phyloP scores from a whole-genome alignment of 1,284 basidiomycete species.

The Volvariella surrecta region DNA sequence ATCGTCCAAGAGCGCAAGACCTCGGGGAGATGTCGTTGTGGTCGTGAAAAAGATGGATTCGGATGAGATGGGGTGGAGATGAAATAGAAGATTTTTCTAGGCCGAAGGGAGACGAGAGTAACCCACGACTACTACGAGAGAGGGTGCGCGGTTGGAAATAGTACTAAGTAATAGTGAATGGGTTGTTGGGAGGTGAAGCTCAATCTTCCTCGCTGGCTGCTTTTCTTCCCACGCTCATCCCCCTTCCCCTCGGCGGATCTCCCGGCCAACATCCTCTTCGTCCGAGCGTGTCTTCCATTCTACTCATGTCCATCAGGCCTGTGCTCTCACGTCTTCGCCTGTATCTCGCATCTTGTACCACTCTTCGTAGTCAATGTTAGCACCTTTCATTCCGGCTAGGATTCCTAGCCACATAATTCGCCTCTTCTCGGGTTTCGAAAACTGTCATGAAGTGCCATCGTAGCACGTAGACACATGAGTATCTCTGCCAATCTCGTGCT shows the following conservation, averaged over 20 bases:
- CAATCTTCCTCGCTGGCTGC: conserved; percentile 20
- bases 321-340: no score
- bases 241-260: conserved; percentile 10
- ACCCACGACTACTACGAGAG: conserved; percentile 32
- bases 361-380: no score
- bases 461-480: no score
- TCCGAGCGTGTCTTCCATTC: conserved; percentile 10
- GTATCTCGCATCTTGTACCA: no score
- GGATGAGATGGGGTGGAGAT: background rate
- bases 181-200: conserved; percentile 20
- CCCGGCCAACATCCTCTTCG: conserved; percentile 9
- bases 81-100: conserved; percentile 17
- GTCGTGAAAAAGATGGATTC: conserved; percentile 20
- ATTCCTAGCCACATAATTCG: no score
- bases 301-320: no score
- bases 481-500: no score
- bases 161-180: conserved; percentile 32
- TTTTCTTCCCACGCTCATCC: conserved; percentile 25
- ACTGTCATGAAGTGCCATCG: no score
- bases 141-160: conserved; percentile 26
- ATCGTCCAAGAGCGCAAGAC: conserved; percentile 19
- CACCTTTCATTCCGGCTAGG: no score
- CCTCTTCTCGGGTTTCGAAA: no score
- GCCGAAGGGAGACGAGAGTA: conserved; percentile 28
- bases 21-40: conserved; percentile 24